Evolutionary conservation across 805 yeast genomes (phyloP).

Genomic region (Suhomyces prunicola): DNA sequence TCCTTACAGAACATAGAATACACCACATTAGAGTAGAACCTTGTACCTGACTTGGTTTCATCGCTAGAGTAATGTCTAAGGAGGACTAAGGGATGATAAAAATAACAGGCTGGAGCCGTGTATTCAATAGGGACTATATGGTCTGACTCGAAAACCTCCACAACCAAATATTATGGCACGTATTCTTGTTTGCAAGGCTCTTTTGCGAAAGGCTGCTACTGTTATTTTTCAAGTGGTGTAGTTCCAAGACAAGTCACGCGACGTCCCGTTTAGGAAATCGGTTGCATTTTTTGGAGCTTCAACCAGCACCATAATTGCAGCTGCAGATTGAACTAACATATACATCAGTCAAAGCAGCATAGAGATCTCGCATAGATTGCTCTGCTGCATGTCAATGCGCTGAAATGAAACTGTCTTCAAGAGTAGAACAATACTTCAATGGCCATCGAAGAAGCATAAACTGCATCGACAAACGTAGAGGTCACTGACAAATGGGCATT

Average conservation of each 20-base stretch:
- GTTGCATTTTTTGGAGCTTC: constrained; percentile 1
- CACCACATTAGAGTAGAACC: not conserved
- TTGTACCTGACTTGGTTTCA: not conserved
- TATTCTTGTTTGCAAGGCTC: not conserved
- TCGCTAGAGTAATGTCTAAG: not conserved
- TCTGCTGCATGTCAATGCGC: not conserved
- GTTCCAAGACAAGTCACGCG: not conserved
- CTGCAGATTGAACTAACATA: not conserved
- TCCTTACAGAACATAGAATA: not conserved
- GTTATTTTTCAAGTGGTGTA: not conserved
- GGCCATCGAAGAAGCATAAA: not conserved
- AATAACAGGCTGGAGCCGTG: not conserved
- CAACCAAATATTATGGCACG: not conserved
- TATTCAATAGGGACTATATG: not conserved
- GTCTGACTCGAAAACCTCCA: not conserved
- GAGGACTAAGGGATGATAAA: not conserved
- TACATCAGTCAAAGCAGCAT: not conserved
- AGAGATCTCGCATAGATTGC: not conserved
- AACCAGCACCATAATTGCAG: not conserved
- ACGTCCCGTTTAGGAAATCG: not conserved
- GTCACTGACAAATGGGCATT: not conserved
- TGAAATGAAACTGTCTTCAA: not conserved
- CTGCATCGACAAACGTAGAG: not conserved
- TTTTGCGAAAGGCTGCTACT: not conserved
- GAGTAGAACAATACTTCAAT: not conserved